Base-by-base conservation (phyloP, 495 filamentous ascomycete species). In the Neurospora sublineolata region DNA sequence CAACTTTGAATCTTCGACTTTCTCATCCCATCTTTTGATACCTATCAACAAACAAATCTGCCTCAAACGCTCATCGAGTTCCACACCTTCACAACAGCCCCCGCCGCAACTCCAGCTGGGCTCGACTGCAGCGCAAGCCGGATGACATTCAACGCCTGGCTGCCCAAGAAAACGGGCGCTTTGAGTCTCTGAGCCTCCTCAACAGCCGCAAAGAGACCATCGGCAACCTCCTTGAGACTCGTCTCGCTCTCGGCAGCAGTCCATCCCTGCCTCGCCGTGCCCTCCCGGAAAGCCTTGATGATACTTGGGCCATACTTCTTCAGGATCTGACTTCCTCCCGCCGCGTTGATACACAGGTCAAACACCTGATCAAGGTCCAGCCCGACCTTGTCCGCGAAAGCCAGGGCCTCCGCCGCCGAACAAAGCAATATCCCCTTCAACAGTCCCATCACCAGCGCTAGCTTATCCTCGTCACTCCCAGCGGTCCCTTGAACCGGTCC, bases 271-370 rank as follows among this genome's bases (percentile, higher is more conserved):
- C 68, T 58, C 7, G 76, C 71, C 16, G 69, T 72, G 8, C 79
- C 77, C 20, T 75, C 79, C 10, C 78, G 77, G 16, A 79, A 73
- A 2, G 82, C 79, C 42, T 76, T 79, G 68, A 86, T 81, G 76
- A 92, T 89, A 37, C 85, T 84, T 11, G 86, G 78, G 0, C 87
- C 89, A 69, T 83, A 78, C n/a, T 82, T 82, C 75, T 84, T 80
- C 72, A 93, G 87, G 73, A 90, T 83, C 20, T 78, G 83, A 76
- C 89, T 92, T 1, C 86, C 84, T 2, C 91, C 91, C 0, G 91
- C 91, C 6, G 91, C 91, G 71, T 91, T 89, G 60, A 84, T 81
- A 70, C 91, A 91, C 52, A 94, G 84, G 1, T 87, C 85, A 72
- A 85, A 89, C 68, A 92, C 88, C 77, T 91, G 86, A 27, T 86